Evolutionary conservation across 495 filamentous ascomycete species (phyloP).

Genomic region (Collariella sp.): DNA sequence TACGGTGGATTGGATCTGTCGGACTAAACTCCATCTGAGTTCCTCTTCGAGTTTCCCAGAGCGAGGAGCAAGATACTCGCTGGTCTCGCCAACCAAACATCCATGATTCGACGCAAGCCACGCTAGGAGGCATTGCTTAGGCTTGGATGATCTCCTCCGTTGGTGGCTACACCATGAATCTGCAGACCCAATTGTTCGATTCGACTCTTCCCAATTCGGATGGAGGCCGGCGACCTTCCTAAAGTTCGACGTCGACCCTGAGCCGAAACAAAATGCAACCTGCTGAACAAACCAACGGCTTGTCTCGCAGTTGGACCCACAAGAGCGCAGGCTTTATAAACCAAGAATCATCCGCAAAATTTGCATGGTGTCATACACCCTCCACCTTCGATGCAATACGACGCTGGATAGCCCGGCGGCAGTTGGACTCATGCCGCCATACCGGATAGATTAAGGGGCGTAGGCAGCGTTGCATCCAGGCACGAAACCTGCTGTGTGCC

Average conservation of each 20-base stretch:
- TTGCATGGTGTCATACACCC: background rate
- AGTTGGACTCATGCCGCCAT: background rate
- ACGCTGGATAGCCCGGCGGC: slow-evolving; percentile 2
- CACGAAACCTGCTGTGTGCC: background rate
- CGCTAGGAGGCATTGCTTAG: background rate
- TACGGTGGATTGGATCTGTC: background rate
- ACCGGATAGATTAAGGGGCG: slow-evolving; percentile 1
- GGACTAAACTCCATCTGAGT: too few relatives aligned
- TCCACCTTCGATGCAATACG: background rate
- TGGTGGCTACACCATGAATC: background rate
- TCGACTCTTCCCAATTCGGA: background rate
- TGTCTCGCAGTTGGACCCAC: background rate
- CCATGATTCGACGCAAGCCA: background rate
- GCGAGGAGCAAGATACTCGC: too few relatives aligned
- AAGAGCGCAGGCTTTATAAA: background rate
- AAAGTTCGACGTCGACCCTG: background rate
- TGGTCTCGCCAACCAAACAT: background rate
- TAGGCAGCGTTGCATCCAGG: background rate
- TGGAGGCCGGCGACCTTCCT: background rate
- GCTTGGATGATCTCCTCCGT: background rate
- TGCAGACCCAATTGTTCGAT: background rate
- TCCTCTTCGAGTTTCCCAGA: too few relatives aligned
- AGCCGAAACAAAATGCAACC: background rate
- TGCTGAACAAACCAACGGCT: background rate
- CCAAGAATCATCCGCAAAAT: background rate